phyloP scores from a whole-genome alignment of 257 asterid genomes.

The Salvia splendens region DNA sequence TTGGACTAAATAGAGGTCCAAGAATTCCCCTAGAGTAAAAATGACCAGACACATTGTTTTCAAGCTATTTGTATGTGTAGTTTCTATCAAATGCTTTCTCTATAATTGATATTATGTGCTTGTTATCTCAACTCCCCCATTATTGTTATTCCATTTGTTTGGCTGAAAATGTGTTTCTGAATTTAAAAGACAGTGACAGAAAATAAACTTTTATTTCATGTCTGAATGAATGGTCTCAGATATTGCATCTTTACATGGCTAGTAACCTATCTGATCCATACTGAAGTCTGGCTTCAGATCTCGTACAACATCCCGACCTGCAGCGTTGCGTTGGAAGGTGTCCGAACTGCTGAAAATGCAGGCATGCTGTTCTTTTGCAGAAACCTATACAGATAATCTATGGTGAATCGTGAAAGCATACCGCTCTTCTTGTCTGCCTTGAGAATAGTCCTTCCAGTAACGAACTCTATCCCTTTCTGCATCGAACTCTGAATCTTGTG shows the following conservation, averaged over 20 bases:
- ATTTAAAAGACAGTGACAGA: too few relatives aligned
- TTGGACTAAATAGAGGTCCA: conserved; percentile 33
- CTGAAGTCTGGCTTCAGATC: conserved; percentile 28
- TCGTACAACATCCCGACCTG: conserved; percentile 70
- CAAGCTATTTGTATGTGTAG: conserved; percentile 41
- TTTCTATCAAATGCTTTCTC: conserved; percentile 29
- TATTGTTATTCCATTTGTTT: neutral
- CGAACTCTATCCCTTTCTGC: conserved; percentile 39
- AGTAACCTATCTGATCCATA: too few relatives aligned
- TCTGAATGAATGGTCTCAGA: neutral
- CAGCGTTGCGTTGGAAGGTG: conserved; percentile 56
- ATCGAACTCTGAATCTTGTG: conserved; percentile 39
- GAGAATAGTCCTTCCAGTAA: conserved; percentile 57
- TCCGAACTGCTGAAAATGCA: conserved; percentile 42
- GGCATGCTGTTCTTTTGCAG: conserved; percentile 64
- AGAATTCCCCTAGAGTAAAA: conserved; percentile 28
- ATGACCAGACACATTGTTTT: conserved; percentile 30
- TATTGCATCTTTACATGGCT: too few relatives aligned
- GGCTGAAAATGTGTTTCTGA: neutral
- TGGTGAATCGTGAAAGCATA: conserved; percentile 41
- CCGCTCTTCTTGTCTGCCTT: conserved; percentile 42
- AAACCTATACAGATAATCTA: conserved; percentile 60
- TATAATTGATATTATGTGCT: conserved; percentile 21
- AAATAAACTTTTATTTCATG: neutral
- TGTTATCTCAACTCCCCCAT: neutral